Evolutionary conservation across 345 rosid species (phyloP), one percentile per base, ranked within the genome.

Genomic region (Gossypium bickii): DNA sequence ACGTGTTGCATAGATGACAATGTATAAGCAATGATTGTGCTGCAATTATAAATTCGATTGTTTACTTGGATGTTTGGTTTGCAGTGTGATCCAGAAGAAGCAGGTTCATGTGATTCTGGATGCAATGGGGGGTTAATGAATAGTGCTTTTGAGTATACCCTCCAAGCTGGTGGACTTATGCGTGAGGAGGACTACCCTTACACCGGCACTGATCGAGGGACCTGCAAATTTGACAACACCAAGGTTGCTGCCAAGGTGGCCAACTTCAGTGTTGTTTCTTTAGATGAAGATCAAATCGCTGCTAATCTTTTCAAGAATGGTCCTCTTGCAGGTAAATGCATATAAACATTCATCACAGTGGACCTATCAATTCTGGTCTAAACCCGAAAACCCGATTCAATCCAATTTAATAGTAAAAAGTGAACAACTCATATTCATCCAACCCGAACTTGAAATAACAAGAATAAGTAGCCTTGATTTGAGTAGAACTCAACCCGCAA

Each of bases 41-140:
- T 9, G 49, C 49, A 45, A 45, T 8, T 45, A 55, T 55, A 18
- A n/a, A n/a, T 55, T 18, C 59, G 9, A 20, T 56, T 20, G 12
- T 56, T 56, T 56, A 47, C 51, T 47, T 9, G 13, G 10, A 47
- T 47, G 10, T 79, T 13, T 24, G 55, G n/a, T 11, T 67, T 85
- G 80, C 89, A 92, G 97, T 94, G 98, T 81, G 98, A 94, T 77
- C 98, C 98, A 10, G 94, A 89, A 45, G 93, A 92, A 41, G 71
- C 82, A 16, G 94, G 86, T 58, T 79, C 96, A 3, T 92, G 98
- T 24, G 98, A 93, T 78, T 80, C 97, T 70, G 98, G 98, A 17
- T 93, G 98, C 85, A 86, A 79, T 11, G 98, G 97, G n/a, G 98
- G 97, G 51, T 75, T 93, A 65, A 93, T 93, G 98, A 92, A 90